Evolutionary conservation across 352 stramenopile species (phyloP).

Genomic region (Pseudoperonospora humuli): DNA sequence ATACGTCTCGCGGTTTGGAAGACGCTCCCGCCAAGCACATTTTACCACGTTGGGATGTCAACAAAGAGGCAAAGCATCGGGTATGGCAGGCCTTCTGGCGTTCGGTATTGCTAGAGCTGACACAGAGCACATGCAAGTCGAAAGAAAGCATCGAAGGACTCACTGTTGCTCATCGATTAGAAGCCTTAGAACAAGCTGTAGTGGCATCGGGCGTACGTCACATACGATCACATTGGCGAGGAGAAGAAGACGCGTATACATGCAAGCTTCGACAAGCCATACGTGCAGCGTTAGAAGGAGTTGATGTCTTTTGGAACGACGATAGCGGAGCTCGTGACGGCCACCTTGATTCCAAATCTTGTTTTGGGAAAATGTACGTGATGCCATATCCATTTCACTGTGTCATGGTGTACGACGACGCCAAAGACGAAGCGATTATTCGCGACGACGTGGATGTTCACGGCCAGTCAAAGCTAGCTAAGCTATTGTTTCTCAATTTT

Average conservation of each 20-base stretch:
- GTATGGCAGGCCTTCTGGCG: slow-evolving; percentile 52
- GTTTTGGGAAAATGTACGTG: slow-evolving; percentile 48
- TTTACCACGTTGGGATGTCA: slow-evolving; percentile 29
- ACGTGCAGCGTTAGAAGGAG: slow-evolving; percentile 28
- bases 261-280: slow-evolving; percentile 21
- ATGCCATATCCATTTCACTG: slow-evolving; percentile 43
- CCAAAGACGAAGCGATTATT: slow-evolving; percentile 36
- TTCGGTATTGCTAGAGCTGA: slow-evolving; percentile 19
- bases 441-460: slow-evolving; percentile 14
- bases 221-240: slow-evolving; percentile 30
- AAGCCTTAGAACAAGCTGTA: slow-evolving; percentile 24
- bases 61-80: slow-evolving; percentile 39
- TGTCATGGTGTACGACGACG: slow-evolving; percentile 42
- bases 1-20: slow-evolving; percentile 30
- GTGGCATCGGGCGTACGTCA: slow-evolving; percentile 25
- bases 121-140: background rate
- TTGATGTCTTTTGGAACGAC: slow-evolving; percentile 41
- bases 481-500: slow-evolving; percentile 34
- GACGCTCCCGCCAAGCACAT: slow-evolving; percentile 22
- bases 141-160: slow-evolving; percentile 11
- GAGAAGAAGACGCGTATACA: slow-evolving; percentile 20
- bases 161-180: slow-evolving; percentile 22
- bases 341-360: slow-evolving; percentile 27
- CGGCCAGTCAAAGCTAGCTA: slow-evolving; percentile 7
- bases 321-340: slow-evolving; percentile 25